A percentile compares a stretch with the other conserved stretches of the same genome.
Conservation (phyloP, 2,329 filamentous ascomycete species). For the Tolypocladium ovalisporum region DNA sequence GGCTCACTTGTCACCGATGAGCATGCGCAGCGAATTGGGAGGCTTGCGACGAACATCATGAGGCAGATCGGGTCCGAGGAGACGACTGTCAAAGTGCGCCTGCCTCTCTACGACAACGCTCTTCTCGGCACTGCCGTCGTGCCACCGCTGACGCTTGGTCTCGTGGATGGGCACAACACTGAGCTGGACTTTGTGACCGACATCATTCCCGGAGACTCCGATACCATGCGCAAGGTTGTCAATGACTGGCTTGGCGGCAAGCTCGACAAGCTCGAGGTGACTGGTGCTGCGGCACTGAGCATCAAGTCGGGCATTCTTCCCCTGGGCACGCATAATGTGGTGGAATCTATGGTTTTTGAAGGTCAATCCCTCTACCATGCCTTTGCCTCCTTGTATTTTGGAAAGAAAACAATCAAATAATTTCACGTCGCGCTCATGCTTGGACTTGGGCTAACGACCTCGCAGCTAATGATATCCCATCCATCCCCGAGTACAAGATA, state of each 20-base stretch:
- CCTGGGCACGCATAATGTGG: conserved; percentile 66
- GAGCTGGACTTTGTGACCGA: conserved; percentile 70
- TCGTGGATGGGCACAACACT: conserved; percentile 69
- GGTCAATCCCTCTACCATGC: conserved; percentile 63
- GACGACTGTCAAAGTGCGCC: conserved; percentile 62
- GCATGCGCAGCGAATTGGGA: conserved; percentile 64
- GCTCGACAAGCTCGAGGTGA: conserved; percentile 58
- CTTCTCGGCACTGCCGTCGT: conserved; percentile 67
- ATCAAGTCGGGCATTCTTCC: conserved; percentile 71
- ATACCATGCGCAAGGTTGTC: conserved; percentile 67
- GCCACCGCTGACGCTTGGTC: conserved; percentile 63
- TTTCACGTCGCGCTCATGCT: conserved; percentile 4
- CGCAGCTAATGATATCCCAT: conserved; percentile 59
- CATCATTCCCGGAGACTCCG: conserved; percentile 62
- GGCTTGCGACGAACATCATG: conserved; percentile 70
- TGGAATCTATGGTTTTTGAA: conserved; percentile 69
- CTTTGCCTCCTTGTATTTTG: conserved; percentile 50
- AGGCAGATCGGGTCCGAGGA: conserved; percentile 62
- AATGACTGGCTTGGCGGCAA: conserved; percentile 83
- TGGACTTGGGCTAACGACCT: conserved; percentile 17
- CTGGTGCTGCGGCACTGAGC: conserved; percentile 61
- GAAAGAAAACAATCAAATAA: conserved; percentile 39
- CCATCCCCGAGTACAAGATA: conserved; percentile 73
- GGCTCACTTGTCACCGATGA: conserved; percentile 61
- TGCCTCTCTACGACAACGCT: conserved; percentile 72